Evolutionary conservation across 805 yeast species (phyloP).

Genomic region (Saccharomycopsis babjevae): DNA sequence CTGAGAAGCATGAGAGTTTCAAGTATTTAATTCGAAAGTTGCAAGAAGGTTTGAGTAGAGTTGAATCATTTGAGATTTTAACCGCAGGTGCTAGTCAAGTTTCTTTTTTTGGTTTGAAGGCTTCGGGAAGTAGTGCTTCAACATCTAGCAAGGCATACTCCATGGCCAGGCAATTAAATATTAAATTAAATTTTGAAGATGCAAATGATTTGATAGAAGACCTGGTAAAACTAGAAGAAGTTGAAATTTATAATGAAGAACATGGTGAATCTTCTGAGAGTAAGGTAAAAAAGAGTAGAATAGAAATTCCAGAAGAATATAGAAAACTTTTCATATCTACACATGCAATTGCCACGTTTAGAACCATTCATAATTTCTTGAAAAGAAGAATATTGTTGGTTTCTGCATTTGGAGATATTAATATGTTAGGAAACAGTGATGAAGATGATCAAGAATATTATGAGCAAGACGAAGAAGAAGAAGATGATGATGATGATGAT

Average conservation of each 20-base stretch:
- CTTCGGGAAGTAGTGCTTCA: not conserved
- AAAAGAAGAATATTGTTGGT: slow-evolving; percentile 31
- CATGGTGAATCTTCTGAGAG: not conserved
- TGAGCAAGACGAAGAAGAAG: not conserved
- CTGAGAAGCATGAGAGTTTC: slow-evolving; percentile 18
- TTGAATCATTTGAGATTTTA: slow-evolving; percentile 60
- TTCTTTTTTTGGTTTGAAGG: slow-evolving; percentile 1
- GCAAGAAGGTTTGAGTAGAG: slow-evolving; percentile 64
- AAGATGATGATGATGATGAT: slow-evolving; percentile 17
- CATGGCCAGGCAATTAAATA: slow-evolving; percentile 61
- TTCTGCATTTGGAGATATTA: slow-evolving; percentile 2
- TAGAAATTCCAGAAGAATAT: slow-evolving; percentile 22
- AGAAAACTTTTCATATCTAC: slow-evolving; percentile 34
- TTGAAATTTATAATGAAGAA: not conserved
- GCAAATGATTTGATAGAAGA: not conserved
- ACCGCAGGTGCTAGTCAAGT: slow-evolving; percentile 26
- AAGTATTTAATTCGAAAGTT: slow-evolving; percentile 42
- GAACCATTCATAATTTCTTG: slow-evolving; percentile 39
- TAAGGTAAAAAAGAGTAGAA: slow-evolving; percentile 4
- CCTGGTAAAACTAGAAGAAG: not conserved
- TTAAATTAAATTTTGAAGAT: slow-evolving; percentile 40
- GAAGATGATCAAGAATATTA: not conserved
- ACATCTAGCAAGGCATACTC: slow-evolving; percentile 40
- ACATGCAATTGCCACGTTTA: slow-evolving; percentile 53
- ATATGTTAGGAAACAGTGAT: not conserved